A percentile compares a stretch with the other conserved stretches of the same genome.
Evolutionary conservation across 2,329 filamentous ascomycete species (phyloP).

Genomic region (Cladosporium sp.): DNA sequence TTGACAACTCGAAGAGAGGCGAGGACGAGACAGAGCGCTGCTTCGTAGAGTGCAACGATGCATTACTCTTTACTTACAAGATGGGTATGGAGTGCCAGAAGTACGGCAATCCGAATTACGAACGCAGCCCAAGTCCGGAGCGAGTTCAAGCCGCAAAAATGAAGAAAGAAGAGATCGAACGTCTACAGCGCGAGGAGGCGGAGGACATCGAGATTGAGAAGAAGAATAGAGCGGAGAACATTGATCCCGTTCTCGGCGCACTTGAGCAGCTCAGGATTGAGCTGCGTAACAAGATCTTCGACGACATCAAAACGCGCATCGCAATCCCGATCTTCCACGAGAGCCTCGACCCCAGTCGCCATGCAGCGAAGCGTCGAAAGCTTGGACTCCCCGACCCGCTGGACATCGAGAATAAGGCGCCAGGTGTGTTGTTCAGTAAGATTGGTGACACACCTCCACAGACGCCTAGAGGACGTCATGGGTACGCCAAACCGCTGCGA

Average conservation of each 20-base stretch:
- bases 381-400: slow-evolving; percentile 69
- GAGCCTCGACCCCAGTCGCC: slow-evolving; percentile 76
- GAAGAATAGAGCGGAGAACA: slow-evolving; percentile 75
- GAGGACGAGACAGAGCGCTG: slow-evolving; percentile 78
- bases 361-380: slow-evolving; percentile 72
- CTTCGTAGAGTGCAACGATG: slow-evolving; percentile 71
- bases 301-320: slow-evolving; percentile 83
- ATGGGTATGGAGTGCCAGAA: slow-evolving; percentile 86
- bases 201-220: slow-evolving; percentile 87
- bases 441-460: slow-evolving; percentile 60
- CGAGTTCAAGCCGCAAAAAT: slow-evolving; percentile 46
- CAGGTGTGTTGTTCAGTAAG: slow-evolving; percentile 39
- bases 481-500: slow-evolving; percentile 39
- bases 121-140: slow-evolving; percentile 51
- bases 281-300: slow-evolving; percentile 78
- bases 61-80: slow-evolving; percentile 82
- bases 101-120: slow-evolving; percentile 62
- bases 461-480: slow-evolving; percentile 54
- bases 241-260: slow-evolving; percentile 86
- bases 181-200: slow-evolving; percentile 67
- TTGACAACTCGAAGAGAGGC: slow-evolving; percentile 71
- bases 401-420: slow-evolving; percentile 52
- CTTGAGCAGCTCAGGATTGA: slow-evolving; percentile 74
- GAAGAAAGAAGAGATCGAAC: slow-evolving; percentile 63
- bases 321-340: slow-evolving; percentile 76